Evolutionary conservation across 2,329 filamentous ascomycete species (phyloP), one percentile per base, ranked within the genome.

Genomic region (Thelonectria discophora): DNA sequence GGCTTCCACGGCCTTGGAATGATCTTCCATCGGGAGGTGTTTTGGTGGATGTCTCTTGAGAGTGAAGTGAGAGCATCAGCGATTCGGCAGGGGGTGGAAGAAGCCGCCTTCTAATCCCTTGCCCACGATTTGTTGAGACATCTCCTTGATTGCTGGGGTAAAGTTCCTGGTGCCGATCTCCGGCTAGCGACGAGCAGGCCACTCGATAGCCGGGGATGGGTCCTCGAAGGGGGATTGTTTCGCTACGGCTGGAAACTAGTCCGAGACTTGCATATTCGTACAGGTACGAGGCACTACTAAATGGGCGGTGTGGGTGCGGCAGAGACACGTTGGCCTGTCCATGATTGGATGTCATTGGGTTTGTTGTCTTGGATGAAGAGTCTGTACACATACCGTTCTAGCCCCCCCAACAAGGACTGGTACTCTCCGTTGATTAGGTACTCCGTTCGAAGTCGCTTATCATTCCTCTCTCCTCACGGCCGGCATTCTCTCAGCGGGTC

Each of bases 21-120:
- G 83, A 27, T 76, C 76, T 30, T 84, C 81, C 81, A 84, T 82
- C 12, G 20, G 5, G 27, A 30, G 27, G 27, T 30, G 27, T 30
- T 30, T 9, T 30, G 27, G 27, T 30, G 27, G 27, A 30, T 30
- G 8, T 30, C 27, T 30, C n/a, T 10, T 30, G 21, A 20, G 30
- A 18, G n/a, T 20, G 39, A 32, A n/a, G 21, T 18, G 50, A 32
- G 21, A 21, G 48, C 3, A 30, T 27, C 12, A 39, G 42, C 39
- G 21, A 46, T 24, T 11, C 18, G 15, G 15, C 7, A 55, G 17
- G 34, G 12, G 34, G 15, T 37, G 34, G 15, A 37, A 13, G 4
- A 37, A 5, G 3, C 12, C 11, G 11, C 34, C 11, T 37, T 13
- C 34, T 32, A 57, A 40, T 42, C 15, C 34, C 34, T 24, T 45